Evolutionary conservation across 495 filamentous ascomycete genomes (phyloP).

Genomic region (Evansstolkia leycettana): DNA sequence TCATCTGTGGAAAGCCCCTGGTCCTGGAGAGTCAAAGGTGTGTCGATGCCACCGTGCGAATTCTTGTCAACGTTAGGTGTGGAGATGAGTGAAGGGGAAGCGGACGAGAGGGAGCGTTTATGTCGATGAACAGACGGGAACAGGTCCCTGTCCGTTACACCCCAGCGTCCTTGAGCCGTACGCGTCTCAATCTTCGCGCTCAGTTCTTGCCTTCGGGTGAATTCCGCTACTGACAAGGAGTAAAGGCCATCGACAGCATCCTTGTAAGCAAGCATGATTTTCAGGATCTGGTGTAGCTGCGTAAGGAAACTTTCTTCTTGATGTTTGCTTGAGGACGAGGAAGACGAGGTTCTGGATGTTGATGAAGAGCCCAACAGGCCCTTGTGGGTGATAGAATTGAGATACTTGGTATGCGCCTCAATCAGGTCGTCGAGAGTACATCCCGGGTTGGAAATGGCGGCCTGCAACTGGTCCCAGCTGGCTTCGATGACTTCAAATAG

Average conservation of each 20-base stretch:
- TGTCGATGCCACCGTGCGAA: conserved; percentile 16
- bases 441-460: conserved; percentile 63
- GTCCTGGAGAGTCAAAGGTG: conserved; percentile 19
- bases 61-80: conserved; percentile 21
- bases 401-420: conserved; percentile 77
- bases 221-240: conserved; percentile 85
- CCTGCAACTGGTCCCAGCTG: conserved; percentile 79
- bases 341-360: conserved; percentile 24
- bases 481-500: conserved; percentile 96
- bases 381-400: conserved; percentile 91
- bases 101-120: conserved; percentile 9
- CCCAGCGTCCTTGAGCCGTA: conserved; percentile 50
- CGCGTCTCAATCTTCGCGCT: conserved; percentile 59
- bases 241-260: conserved; percentile 92
- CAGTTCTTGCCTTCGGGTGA: conserved; percentile 77
- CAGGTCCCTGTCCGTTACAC: conserved; percentile 44
- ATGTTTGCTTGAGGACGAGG: conserved; percentile 32
- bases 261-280: conserved; percentile 87
- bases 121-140: conserved; percentile 12
- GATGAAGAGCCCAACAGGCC: conserved; percentile 69
- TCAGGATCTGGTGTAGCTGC: conserved; percentile 84
- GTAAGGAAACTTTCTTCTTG: conserved; percentile 76
- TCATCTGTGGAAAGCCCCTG: conserved; percentile 37
- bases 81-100: conserved; percentile 11
- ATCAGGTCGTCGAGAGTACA: conserved; percentile 94